phyloP scores from a whole-genome alignment of 1,284 basidiomycete genomes.

The Moesziomyces antarcticus region DNA sequence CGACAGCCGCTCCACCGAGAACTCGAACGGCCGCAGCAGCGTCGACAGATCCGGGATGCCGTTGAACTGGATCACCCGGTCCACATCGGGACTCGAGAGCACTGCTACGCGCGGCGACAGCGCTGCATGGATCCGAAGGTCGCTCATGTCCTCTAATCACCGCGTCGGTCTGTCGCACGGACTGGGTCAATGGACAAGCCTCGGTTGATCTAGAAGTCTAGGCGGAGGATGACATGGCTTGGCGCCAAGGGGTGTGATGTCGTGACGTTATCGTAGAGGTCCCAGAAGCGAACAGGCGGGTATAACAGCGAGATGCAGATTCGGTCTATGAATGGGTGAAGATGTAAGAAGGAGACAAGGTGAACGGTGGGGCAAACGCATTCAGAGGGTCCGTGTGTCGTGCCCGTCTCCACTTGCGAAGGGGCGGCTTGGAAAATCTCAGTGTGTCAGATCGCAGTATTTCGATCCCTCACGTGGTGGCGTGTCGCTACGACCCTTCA shows the following conservation, averaged over 20 bases:
- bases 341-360: not conserved
- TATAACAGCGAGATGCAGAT: not conserved
- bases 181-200: not conserved
- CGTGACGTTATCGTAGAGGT: not conserved
- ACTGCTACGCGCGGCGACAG: conserved; percentile 62
- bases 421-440: not conserved
- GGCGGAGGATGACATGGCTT: conserved; percentile 5
- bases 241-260: not conserved
- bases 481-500: no score
- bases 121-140: conserved; percentile 53
- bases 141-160: conserved; percentile 19
- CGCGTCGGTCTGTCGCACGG: no score
- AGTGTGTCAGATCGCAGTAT: not conserved
- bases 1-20: conserved; percentile 42
- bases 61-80: conserved; percentile 43
- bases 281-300: not conserved
- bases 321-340: not conserved
- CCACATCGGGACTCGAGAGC: conserved; percentile 58
- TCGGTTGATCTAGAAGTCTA: not conserved
- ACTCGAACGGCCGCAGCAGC: conserved; percentile 62
- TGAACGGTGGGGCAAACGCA: not conserved
- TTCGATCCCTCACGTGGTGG: no score
- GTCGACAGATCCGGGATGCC: conserved; percentile 50
- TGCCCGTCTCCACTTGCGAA: not conserved
- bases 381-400: not conserved